Conservation (phyloP, 495 filamentous ascomycete genomes). For the Podospora pseudocomata region DNA sequence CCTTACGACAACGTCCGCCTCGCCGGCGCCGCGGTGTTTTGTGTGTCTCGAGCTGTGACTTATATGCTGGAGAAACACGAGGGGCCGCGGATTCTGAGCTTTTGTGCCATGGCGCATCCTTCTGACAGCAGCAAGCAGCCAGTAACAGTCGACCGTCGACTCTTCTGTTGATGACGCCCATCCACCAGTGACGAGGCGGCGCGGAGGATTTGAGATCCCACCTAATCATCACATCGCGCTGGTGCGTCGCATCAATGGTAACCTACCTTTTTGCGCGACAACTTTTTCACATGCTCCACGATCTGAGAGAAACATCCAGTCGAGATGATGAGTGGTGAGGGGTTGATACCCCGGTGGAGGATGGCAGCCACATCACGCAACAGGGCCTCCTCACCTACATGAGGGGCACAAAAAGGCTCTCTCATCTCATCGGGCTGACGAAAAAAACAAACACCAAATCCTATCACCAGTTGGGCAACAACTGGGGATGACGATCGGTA, state of each 20-base stretch:
- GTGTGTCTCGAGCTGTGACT: neutral
- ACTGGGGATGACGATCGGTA: slow-evolving; percentile 14
- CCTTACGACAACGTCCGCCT: neutral
- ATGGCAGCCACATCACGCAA: neutral
- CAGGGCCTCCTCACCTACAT: neutral
- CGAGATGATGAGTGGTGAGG: neutral
- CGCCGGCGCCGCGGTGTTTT: neutral
- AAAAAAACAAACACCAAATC: neutral
- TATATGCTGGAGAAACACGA: neutral
- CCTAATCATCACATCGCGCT: slow-evolving; percentile 19
- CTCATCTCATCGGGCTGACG: neutral
- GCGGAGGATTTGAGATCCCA: slow-evolving; percentile 9
- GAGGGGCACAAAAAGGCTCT: neutral
- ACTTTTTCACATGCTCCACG: neutral
- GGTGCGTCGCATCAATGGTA: slow-evolving; percentile 18
- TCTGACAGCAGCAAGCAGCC: neutral
- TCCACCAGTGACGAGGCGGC: slow-evolving; percentile 8
- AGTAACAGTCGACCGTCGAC: neutral
- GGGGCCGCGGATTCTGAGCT: too few species aligned
- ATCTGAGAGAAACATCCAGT: neutral
- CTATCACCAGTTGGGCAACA: neutral
- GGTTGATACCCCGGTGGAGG: neutral
- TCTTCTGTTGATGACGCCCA: neutral
- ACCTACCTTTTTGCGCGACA: slow-evolving; percentile 12
- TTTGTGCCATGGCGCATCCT: slow-evolving; percentile 1